Evolutionary conservation across 805 yeast species (phyloP).

Genomic region (Lachancea kluyveri): DNA sequence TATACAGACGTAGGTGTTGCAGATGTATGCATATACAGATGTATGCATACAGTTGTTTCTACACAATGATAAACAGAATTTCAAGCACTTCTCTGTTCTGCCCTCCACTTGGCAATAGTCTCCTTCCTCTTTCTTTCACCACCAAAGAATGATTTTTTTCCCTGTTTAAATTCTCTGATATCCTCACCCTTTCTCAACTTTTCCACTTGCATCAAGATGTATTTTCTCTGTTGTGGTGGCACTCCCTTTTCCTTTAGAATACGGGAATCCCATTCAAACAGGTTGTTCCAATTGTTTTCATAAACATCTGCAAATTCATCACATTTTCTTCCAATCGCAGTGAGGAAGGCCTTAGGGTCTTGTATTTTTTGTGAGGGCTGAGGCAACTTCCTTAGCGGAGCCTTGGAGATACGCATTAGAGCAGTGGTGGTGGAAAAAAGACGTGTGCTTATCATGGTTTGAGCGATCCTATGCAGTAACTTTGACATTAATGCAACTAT

Average conservation of each 20-base stretch:
- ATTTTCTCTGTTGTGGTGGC: constrained; percentile 64
- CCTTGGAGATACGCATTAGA: constrained; percentile 10
- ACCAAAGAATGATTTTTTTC: constrained; percentile 71
- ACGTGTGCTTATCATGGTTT: background rate
- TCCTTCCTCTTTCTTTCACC: constrained; percentile 80
- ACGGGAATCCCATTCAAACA: constrained; percentile 50
- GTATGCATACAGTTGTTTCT: background rate
- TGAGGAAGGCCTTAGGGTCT: constrained; percentile 67
- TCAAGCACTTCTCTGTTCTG: constrained; percentile 41
- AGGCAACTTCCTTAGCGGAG: constrained; percentile 30
- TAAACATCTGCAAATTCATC: constrained; percentile 68
- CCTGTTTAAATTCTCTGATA: constrained; percentile 50
- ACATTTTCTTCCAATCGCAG: constrained; percentile 72
- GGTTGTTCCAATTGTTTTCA: constrained; percentile 56
- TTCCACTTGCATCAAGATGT: constrained; percentile 68
- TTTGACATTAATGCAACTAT: too few relatives aligned
- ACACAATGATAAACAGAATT: background rate
- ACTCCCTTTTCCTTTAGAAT: constrained; percentile 72
- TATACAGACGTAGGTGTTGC: background rate
- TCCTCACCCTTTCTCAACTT: constrained; percentile 50
- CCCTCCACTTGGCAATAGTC: constrained; percentile 52
- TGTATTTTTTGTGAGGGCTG: constrained; percentile 50
- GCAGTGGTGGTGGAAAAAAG: constrained; percentile 2
- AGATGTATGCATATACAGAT: constrained; percentile 1
- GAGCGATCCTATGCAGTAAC: too few relatives aligned